These are phyloP conservation scores for Ramicandelaber brevisporus DNA, from an alignment of 192 early-diverging fungal species.

Conservation along the genomic window DNA sequence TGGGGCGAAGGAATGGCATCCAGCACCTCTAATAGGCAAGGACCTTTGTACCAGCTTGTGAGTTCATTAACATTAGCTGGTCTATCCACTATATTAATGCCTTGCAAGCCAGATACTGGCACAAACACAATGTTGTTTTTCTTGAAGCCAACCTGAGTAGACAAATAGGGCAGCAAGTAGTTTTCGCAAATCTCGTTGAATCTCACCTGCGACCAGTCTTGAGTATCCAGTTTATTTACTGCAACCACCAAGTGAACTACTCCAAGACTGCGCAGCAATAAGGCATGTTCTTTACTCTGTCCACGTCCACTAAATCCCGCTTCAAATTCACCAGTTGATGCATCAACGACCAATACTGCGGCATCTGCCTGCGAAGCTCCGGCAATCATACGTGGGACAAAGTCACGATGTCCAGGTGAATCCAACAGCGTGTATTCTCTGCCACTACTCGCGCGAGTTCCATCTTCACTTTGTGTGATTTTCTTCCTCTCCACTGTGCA, in stretches of 20 bases:
- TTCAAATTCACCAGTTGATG: conserved; percentile 75
- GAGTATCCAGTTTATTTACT: conserved; percentile 84
- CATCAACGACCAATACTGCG: conserved; percentile 79
- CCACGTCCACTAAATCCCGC: conserved; percentile 81
- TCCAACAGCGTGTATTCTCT: conserved; percentile 73
- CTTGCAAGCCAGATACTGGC: conserved; percentile 79
- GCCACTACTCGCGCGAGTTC: conserved; percentile 46
- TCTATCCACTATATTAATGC: conserved; percentile 47
- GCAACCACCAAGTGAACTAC: conserved; percentile 80
- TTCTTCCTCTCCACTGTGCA: too few relatives aligned
- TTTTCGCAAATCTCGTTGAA: conserved; percentile 41
- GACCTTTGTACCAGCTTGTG: conserved; percentile 50
- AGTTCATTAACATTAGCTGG: conserved; percentile 6
- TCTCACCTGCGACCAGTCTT: conserved; percentile 56
- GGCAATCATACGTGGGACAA: conserved; percentile 98
- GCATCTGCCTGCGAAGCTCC: conserved; percentile 84
- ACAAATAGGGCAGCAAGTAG: conserved; percentile 34
- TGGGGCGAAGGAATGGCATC: conserved; percentile 53
- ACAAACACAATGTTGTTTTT: conserved; percentile 50
- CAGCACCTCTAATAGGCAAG: conserved; percentile 44
- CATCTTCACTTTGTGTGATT: too few relatives aligned
- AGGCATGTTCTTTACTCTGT: conserved; percentile 88
- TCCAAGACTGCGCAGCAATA: conserved; percentile 75
- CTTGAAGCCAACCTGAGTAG: conserved; percentile 56
- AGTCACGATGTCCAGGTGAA: conserved; percentile 93